Evolutionary conservation across 768 basidiomycete species (phyloP), one percentile per base, ranked within the genome.

Genomic region (Coprinopsis sp.): DNA sequence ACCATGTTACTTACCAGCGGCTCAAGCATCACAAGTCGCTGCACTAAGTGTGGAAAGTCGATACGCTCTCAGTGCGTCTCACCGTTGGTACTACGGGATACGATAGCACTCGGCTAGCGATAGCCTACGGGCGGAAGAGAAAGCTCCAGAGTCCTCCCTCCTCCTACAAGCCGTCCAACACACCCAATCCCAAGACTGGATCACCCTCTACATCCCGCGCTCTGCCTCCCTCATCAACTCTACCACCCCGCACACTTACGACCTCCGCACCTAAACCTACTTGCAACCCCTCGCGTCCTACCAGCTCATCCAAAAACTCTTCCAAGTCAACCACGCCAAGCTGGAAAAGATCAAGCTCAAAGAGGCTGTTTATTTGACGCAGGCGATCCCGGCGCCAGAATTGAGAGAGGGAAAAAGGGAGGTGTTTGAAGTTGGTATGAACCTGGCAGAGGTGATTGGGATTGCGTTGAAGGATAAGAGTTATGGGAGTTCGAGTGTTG

Each of bases 141-240:
- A 7, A 93, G 93, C 4, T 81, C 77, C 45, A 92, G 92, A 33
- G 95, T 81, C 77, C 50, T 61, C 88, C 7, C 64, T 95, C 24
- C 67, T 92, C 7, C 92, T 95, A 61, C 74, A 84, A 0, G 79
- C 87, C 0, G 73, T 84, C 29, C 82, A 89, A 51, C 82, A 81
- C 27, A 55, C 74, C 8, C 63, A 73, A 2, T n/a, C n/a, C n/a
- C 73, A 77, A 18, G 75, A 77, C 22, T 93, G 90, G 88, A 74
- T 94, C 18, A 88, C 91, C 14, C 63, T 94, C 14, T 96, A 93
- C 60, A 76, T 92, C 21, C 91, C 93, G 2, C 73, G 84, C 29
- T 6, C 27, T 22, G 27, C 19, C 27, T 7, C 6, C 27, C 40
- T 30, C 14, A 28, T 13, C 33, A 36, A 38, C 25, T 46, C 19